Base-by-base conservation (phyloP, 78 protist genomes). In the Speleostelium caveatum region DNA sequence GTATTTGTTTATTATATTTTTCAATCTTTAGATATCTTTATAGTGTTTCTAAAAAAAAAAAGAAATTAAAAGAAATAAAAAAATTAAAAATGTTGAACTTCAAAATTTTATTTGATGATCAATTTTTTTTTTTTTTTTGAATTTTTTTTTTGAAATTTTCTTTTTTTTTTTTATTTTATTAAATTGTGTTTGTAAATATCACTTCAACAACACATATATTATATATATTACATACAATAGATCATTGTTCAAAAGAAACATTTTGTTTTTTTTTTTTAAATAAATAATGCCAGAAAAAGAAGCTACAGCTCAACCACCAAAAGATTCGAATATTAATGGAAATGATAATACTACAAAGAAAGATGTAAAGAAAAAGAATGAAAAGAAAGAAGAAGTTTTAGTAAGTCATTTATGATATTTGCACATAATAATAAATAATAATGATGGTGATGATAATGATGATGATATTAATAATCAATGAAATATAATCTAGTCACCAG, bases 401-500 rank as follows among this genome's bases (percentile, higher is more conserved):
- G 89, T 80, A 72, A 8, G 89, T 80, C 10, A 36, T 55, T 78
- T n/a, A 8, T 76, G 8, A 59, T 12, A 41, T 67, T 39, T 2
- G 39, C 39, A 39, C 19, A 35, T 35, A 67, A 39, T 67, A 12
- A 33, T 12, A 49, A 41, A 17, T 53, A 24, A 36, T 22, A 74
- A 22, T 8, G 51, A 73, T 30, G 39, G 8, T 17, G 36, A 35
- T n/a, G 33, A 35, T 33, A 39, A 10, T n/a, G 12, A 10, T 38
- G 61, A n/a, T 39, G 14, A 73, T 26, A 73, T 16, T 30, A 39
- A 73, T 38, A 61, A 19, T 86, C 35, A 21, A 6, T 7, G 6
- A 22, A 42, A 8, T 49, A 45, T 12, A 39, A 33, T 22, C 1
- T 65, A 87, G 93, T 80, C 94, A 41, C 94, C 94, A 42, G 97